Base-by-base conservation (phyloP, 2,329 filamentous ascomycete genomes). In the Leptographium radiaticola region DNA sequence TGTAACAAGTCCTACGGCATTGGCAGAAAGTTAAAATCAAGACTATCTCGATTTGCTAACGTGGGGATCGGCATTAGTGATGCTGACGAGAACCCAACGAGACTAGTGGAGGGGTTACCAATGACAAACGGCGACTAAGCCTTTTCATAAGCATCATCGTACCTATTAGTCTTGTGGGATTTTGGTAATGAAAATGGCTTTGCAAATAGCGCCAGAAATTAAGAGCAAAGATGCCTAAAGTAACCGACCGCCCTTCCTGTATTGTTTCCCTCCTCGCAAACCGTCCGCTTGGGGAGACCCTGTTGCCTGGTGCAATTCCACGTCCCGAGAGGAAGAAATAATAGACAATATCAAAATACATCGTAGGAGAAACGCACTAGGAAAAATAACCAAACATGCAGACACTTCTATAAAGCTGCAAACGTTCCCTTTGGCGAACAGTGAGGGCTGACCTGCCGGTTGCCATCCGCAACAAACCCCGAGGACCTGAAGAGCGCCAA, bases 401-500 rank as follows among this genome's bases (percentile, higher is more conserved):
- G 16, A 47, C 33, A 36, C 30, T 15, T 20, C 30, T 20, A 48
- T 20, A 47, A 31, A 47, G 33, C 16, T 11, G 20, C 36, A 49
- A 49, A 18, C 18, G 15, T 36, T 6, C 12, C n/a, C 31, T 43
- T n/a, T 33, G 30, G 12, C 40, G 25, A 18, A 20, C 38, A 51
- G 15, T 15, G 20, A 18, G 34, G 34, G 6, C 18, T 16, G 25
- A 49, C 36, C 30, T 20, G 15, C 20, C 12, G 18, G 6, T 33
- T 40, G 36, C 6, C 47, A 39, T 34, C 39, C 6, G 15, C 44
- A 39, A 20, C 20, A 1, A 31, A 31, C 20, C 48, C 20, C 20
- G 38, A 30, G 25, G 39, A 34, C 49, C 49, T 44, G 49, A 16
- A 50, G 40, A 50, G 52, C 45, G 52, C 52, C 52, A 53, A 49